phyloP scores from a whole-genome alignment of 805 yeast species.

The Nakazawaea ernobii region DNA sequence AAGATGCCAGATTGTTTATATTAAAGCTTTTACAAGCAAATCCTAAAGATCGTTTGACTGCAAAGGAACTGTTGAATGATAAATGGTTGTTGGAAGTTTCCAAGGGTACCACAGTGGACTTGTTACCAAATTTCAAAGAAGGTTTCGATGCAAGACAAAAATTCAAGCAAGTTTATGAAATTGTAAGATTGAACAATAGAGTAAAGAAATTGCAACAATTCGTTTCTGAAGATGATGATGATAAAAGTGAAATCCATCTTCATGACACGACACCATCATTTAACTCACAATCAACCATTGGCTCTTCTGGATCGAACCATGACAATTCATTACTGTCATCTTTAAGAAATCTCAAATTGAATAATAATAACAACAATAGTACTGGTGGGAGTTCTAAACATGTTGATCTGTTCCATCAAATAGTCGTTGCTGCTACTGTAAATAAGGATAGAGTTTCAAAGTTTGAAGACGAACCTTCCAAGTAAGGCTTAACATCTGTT shows the following conservation, averaged over 20 bases:
- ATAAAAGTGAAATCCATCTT: conserved; percentile 22
- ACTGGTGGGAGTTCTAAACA: not conserved
- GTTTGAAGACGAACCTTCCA: not conserved
- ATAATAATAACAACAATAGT: no score
- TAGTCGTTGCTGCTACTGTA: conserved; percentile 3
- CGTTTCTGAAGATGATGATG: conserved; percentile 54
- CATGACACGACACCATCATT: not conserved
- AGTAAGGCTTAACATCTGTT: no score
- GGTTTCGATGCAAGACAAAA: conserved; percentile 81
- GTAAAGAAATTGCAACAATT: conserved; percentile 63
- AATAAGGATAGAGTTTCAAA: conserved; percentile 8
- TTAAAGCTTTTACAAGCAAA: conserved; percentile 61
- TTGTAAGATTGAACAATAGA: conserved; percentile 76
- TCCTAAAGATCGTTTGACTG: conserved; percentile 66
- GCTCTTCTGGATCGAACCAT: not conserved
- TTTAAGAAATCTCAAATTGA: not conserved
- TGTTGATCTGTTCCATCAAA: conserved; percentile 8
- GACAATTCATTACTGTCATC: not conserved
- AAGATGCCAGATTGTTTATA: conserved; percentile 77
- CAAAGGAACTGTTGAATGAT: conserved; percentile 56
- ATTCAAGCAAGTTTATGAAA: conserved; percentile 79
- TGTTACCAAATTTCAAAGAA: conserved; percentile 74
- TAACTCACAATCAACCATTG: not conserved
- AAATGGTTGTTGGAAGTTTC: conserved; percentile 64
- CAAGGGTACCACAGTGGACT: conserved; percentile 39